Base-by-base conservation (phyloP, 805 yeast species). In the Millerago galiae region DNA sequence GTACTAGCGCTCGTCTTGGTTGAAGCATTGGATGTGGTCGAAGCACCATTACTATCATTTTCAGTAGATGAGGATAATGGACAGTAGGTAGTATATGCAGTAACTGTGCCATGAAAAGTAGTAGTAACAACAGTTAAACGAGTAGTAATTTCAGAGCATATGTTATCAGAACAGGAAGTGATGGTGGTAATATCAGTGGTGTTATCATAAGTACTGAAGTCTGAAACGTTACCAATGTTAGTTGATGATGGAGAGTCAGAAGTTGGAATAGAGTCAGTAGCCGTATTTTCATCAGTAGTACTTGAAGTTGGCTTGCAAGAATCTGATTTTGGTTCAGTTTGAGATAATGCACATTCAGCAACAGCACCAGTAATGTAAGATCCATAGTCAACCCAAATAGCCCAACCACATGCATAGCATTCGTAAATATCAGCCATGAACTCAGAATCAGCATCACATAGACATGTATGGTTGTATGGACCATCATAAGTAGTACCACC, bases 331-430 rank as follows among this genome's bases (percentile, higher is more conserved):
- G 46, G 42, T 27, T 43, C 37, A 29, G 42, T 38, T 34, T 41
- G 34, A 25, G 37, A 2, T 14, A 42, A 26, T n/a, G 42, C 33
- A 42, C 45, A 42, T 26, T 38, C 45, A 38, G 32, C 34, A 18
- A 38, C 25, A 27, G 40, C 45, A 15, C 16, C 27, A 9, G 16
- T 18, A 14, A 42, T 16, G 15, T 25, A 34, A 1, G 16, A 18
- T 31, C 42, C 42, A 32, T 42, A 42, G 7, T 29, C 21, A 14
- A 31, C 33, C 45, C 45, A 42, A 16, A 42, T 30, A 31, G 42
- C 21, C 45, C 45, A 42, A 31, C 42, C 45, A 42, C 45, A 42
- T 13, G 26, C 40, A n/a, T 30, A 16, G 38, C 45, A 42, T 8
- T 38, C 34, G 30, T 30, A 39, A 11, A 21, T 34, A 11, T 16